Percentiles rank a stretch among this genome's conserved stretches.
Conservation (phyloP, 805 yeast genomes). For the Candida gorgasii region DNA sequence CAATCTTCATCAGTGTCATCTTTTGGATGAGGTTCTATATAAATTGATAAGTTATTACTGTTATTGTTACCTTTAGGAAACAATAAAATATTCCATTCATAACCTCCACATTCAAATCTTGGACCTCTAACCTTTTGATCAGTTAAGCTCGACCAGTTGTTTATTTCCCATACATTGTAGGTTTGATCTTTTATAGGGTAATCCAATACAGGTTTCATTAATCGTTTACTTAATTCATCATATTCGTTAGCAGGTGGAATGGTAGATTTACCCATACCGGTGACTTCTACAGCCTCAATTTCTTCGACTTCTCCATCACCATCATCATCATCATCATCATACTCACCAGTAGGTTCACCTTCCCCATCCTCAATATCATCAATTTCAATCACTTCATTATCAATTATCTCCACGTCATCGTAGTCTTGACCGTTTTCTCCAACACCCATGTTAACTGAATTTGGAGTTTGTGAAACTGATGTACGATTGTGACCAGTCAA, state of each 20-base stretch:
- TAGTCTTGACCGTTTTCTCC: neutral
- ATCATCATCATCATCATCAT: neutral
- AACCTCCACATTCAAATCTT: slow-evolving; percentile 57
- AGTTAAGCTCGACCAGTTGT: slow-evolving; percentile 45
- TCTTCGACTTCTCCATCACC: slow-evolving; percentile 13
- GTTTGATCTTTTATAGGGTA: slow-evolving; percentile 38
- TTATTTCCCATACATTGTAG: slow-evolving; percentile 51
- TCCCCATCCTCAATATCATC: slow-evolving; percentile 16
- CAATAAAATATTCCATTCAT: slow-evolving; percentile 66
- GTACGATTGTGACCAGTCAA: neutral
- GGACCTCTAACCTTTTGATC: slow-evolving; percentile 49
- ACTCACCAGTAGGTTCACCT: slow-evolving; percentile 15
- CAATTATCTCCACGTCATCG: slow-evolving; percentile 9
- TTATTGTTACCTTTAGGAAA: slow-evolving; percentile 76
- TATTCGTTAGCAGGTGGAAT: slow-evolving; percentile 33
- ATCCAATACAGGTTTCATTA: slow-evolving; percentile 40
- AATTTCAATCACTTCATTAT: slow-evolving; percentile 13
- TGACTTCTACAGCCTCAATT: slow-evolving; percentile 12
- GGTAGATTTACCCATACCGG: neutral
- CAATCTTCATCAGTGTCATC: slow-evolving; percentile 42
- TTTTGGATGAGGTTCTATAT: slow-evolving; percentile 71
- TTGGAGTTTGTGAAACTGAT: neutral
- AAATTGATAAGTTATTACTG: slow-evolving; percentile 60
- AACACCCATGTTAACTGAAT: neutral
- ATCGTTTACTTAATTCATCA: slow-evolving; percentile 25